phyloP scores from a whole-genome alignment of 768 basidiomycete species.

The Agaricus blazei region DNA sequence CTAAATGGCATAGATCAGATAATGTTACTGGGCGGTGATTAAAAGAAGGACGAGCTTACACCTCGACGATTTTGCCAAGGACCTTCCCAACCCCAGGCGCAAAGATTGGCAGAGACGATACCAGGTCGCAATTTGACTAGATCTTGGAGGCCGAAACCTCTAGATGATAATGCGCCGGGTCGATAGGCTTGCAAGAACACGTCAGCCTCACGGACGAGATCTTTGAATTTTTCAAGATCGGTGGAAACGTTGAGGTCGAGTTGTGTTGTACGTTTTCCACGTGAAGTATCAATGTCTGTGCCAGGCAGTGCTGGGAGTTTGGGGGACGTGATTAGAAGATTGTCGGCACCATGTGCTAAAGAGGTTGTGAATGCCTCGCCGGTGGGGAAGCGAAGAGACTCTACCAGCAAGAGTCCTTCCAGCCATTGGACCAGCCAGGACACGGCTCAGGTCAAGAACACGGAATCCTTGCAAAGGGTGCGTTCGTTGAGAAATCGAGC shows the following conservation, averaged over 20 bases:
- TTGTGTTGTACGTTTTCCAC: slow-evolving; percentile 60
- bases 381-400: not conserved
- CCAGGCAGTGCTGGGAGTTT: slow-evolving; percentile 44
- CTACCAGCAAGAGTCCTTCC: slow-evolving; percentile 54
- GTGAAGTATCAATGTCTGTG: slow-evolving; percentile 53
- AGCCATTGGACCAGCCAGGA: slow-evolving; percentile 53
- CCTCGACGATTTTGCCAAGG: slow-evolving; percentile 51
- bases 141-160: slow-evolving; percentile 42
- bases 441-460: slow-evolving; percentile 55
- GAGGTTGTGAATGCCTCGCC: no score
- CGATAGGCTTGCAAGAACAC: slow-evolving; percentile 62
- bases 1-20: slow-evolving; percentile 21
- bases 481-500: slow-evolving; percentile 9
- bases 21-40: not conserved
- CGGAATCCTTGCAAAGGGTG: slow-evolving; percentile 45
- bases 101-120: slow-evolving; percentile 49
- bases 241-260: slow-evolving; percentile 37
- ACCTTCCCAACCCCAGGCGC: slow-evolving; percentile 55
- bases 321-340: slow-evolving; percentile 51
- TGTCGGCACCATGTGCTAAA: slow-evolving; percentile 53
- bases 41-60: slow-evolving; percentile 22
- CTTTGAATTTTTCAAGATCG: slow-evolving; percentile 27
- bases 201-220: slow-evolving; percentile 38
- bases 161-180: slow-evolving; percentile 41
- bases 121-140: slow-evolving; percentile 36